These are phyloP conservation scores for Podila clonocystis DNA, from an alignment of 192 early-diverging fungal species.

Conservation along the genomic window DNA sequence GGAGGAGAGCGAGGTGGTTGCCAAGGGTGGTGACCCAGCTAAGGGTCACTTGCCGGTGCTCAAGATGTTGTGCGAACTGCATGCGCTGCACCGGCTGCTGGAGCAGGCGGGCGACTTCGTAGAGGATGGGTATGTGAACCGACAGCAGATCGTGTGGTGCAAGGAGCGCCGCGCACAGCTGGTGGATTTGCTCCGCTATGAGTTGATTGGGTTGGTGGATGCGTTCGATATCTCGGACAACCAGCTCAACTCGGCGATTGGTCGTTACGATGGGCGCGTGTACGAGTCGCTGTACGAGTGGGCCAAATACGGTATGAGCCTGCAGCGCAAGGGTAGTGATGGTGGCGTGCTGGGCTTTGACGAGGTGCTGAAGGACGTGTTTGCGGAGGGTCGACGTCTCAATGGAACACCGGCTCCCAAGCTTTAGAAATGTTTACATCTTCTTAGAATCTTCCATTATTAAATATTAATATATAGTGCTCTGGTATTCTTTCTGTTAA, in stretches of 20 bases:
- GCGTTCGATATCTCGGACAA: slow-evolving; percentile 88
- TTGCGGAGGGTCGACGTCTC: slow-evolving; percentile 36
- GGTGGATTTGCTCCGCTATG: slow-evolving; percentile 68
- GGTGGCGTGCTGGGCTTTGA: slow-evolving; percentile 43
- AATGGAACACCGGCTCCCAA: slow-evolving; percentile 26
- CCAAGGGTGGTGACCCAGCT: slow-evolving; percentile 14
- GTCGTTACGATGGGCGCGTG: slow-evolving; percentile 86
- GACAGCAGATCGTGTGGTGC: slow-evolving; percentile 68
- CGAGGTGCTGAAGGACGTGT: slow-evolving; percentile 39
- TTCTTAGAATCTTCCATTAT: too few relatives aligned
- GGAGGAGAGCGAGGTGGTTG: slow-evolving; percentile 28
- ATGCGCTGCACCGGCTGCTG: slow-evolving; percentile 75
- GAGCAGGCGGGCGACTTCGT: slow-evolving; percentile 81
- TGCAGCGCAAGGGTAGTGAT: slow-evolving; percentile 35
- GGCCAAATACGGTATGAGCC: slow-evolving; percentile 54
- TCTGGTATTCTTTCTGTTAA: background rate
- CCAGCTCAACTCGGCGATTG: slow-evolving; percentile 84
- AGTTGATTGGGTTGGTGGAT: slow-evolving; percentile 85
- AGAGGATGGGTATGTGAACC: slow-evolving; percentile 76
- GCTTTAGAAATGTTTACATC: slow-evolving; percentile 7
- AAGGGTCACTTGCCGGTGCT: slow-evolving; percentile 68
- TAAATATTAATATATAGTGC: too few relatives aligned
- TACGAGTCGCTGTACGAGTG: slow-evolving; percentile 75
- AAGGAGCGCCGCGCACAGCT: slow-evolving; percentile 63
- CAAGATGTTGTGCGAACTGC: slow-evolving; percentile 72